phyloP scores from a whole-genome alignment of 331 rosid genomes.

The Spiraea crenata region DNA sequence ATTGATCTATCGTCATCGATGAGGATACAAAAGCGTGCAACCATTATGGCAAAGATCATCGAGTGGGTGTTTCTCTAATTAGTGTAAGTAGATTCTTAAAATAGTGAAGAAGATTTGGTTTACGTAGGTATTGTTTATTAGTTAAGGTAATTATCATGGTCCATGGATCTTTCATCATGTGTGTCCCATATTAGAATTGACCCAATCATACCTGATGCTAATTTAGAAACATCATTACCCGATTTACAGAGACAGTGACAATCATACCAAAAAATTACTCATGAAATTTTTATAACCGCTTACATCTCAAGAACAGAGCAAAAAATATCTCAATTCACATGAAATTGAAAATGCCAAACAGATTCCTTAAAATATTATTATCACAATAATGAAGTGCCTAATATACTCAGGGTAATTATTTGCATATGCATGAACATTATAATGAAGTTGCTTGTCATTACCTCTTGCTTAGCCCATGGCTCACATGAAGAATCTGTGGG shows the following conservation, averaged over 20 bases:
- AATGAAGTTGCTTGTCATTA: slow-evolving; percentile 27
- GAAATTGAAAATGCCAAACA: slow-evolving; percentile 18
- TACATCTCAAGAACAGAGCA: background rate
- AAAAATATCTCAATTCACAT: background rate
- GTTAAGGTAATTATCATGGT: background rate
- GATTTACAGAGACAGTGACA: no score
- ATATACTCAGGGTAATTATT: background rate
- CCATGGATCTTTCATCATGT: background rate
- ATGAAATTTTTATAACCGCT: background rate
- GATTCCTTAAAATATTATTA: slow-evolving; percentile 30
- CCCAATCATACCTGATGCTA: slow-evolving; percentile 16
- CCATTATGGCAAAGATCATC: background rate
- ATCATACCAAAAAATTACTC: no score
- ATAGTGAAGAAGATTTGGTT: background rate
- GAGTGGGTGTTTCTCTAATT: background rate
- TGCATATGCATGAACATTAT: background rate
- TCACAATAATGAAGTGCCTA: slow-evolving; percentile 6
- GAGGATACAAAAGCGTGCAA: background rate
- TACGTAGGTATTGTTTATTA: background rate
- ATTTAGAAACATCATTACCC: no score
- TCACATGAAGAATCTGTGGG: slow-evolving; percentile 57
- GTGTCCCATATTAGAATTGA: slow-evolving; percentile 9
- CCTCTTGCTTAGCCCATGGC: slow-evolving; percentile 28
- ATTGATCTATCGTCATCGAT: background rate
- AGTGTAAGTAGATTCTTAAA: background rate